A percentile compares a stretch with the other conserved stretches of the same genome.
These are phyloP conservation scores for Cryphonectria japonica DNA, from an alignment of 2,329 filamentous ascomycete genomes.

Conservation along the genomic window DNA sequence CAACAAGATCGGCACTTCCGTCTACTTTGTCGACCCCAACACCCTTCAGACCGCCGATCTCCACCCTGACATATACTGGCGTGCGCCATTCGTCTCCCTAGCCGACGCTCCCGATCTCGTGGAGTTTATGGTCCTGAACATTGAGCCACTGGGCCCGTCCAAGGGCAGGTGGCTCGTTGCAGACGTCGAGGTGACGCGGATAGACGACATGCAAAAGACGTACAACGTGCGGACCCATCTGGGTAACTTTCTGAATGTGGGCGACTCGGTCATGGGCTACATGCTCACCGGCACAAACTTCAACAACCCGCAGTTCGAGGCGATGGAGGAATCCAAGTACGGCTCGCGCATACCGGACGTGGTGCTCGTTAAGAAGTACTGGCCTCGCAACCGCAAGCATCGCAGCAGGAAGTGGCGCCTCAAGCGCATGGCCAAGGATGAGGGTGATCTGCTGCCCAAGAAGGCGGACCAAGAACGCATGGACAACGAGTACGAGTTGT, in stretches of 20 bases:
- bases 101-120: conserved; percentile 83
- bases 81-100: conserved; percentile 80
- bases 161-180: conserved; percentile 84
- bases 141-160: conserved; percentile 74
- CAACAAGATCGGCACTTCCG: conserved; percentile 82
- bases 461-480: conserved; percentile 86
- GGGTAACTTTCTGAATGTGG: conserved; percentile 80
- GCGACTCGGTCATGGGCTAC: conserved; percentile 95
- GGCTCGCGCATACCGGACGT: conserved; percentile 85
- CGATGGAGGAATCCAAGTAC: conserved; percentile 79
- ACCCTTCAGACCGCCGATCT: conserved; percentile 92
- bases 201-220: conserved; percentile 83
- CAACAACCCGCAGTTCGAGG: conserved; percentile 86
- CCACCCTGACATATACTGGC: conserved; percentile 83
- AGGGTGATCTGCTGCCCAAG: conserved; percentile 83
- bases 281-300: conserved; percentile 87
- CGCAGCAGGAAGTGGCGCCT: conserved; percentile 89
- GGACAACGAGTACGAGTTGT: conserved; percentile 95
- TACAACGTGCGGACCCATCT: conserved; percentile 93
- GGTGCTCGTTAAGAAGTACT: conserved; percentile 95
- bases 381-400: conserved; percentile 81
- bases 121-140: conserved; percentile 94
- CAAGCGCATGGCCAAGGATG: conserved; percentile 89
- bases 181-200: conserved; percentile 85
- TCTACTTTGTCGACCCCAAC: conserved; percentile 87